Percentiles rank a stretch among this genome's conserved stretches.
phyloP scores from a whole-genome alignment of 2,329 filamentous ascomycete genomes.

The Chalaropsis thielavioides region DNA sequence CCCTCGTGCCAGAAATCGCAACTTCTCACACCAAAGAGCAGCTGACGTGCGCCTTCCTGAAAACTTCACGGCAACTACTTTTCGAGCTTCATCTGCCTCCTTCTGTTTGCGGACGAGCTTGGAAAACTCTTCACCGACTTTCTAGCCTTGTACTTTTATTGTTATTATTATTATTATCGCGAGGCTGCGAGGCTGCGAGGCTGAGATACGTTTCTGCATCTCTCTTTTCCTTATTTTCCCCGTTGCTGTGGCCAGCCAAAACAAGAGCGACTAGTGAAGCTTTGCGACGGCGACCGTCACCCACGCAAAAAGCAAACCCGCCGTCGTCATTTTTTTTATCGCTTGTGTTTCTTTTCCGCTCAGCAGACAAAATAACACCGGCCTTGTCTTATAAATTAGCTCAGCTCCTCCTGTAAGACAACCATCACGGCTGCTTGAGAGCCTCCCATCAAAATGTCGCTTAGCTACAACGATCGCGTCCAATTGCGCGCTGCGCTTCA shows the following conservation, averaged over 20 bases:
- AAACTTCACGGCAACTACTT: neutral
- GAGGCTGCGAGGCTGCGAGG: neutral
- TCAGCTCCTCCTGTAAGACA: neutral
- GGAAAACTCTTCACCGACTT: neutral
- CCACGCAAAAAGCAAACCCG: neutral
- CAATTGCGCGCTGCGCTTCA: slow-evolving; percentile 52
- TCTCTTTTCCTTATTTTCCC: neutral
- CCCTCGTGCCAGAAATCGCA: neutral
- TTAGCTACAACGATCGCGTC: slow-evolving; percentile 13
- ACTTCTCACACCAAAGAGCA: neutral
- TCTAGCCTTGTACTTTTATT: neutral
- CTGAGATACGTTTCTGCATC: neutral
- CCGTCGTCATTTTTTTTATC: too few species aligned
- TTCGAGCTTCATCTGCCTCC: neutral
- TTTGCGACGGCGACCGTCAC: neutral
- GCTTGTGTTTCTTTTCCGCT: too few species aligned
- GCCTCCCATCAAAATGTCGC: slow-evolving; percentile 12
- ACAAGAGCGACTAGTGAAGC: neutral
- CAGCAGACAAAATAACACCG: neutral
- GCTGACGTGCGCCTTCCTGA: neutral
- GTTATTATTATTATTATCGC: neutral
- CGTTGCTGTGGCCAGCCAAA: neutral
- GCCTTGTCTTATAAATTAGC: neutral
- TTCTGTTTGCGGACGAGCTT: neutral
- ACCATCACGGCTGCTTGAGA: neutral